Evolutionary conservation across 164 flowering plant genomes (phyloP), one percentile per base, ranked within the genome.

Genomic region (grape (Vitis vinifera)): DNA sequence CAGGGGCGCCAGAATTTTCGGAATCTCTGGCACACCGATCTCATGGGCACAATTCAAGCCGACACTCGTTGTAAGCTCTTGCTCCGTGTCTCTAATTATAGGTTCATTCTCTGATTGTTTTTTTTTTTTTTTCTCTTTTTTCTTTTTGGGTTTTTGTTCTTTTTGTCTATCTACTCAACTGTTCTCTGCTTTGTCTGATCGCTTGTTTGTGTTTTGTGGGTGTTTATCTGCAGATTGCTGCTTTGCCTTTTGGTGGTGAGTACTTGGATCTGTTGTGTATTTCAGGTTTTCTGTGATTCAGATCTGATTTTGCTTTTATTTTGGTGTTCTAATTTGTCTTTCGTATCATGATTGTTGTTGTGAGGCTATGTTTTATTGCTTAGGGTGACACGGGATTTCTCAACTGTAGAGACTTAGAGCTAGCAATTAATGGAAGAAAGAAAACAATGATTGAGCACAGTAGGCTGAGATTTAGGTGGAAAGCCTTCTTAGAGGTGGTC

Each of bases 21-120:
- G 51, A 90, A 94, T 80, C 74, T 90, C 55, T 94, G 98, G 98
- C 98, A 90, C 78, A 82, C 91, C 13, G 91, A 91, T 85, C 94
- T 94, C 68, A 73, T 80, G 77, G 19, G 79, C 76, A 82, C 96
- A 72, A 85, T 91, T 16, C 76, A 81, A 60, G 87, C 84, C 12
- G 98, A 93, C 72, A 74, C 90, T 66, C 87, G 88, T 0, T 94
- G 98, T 90, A 83, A 66, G 71, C 27, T 47, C 47, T 14, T 63
- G 12, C 9, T 68, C 62, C 9, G 48, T 48, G 72, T 62, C 51
- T 70, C 15, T 65, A 61, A 57, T 30, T 11, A 37, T 37, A 37
- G 44, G 4, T 37, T 55, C 29, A 37, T 10, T 69, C 14, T 64
- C 8, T 12, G 10, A 16, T 55, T 51, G 65, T 17, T 23, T 4